A percentile compares a stretch with the other conserved stretches of the same genome.
Evolutionary conservation across 768 basidiomycete species (phyloP).

Genomic region (Mycena metata): DNA sequence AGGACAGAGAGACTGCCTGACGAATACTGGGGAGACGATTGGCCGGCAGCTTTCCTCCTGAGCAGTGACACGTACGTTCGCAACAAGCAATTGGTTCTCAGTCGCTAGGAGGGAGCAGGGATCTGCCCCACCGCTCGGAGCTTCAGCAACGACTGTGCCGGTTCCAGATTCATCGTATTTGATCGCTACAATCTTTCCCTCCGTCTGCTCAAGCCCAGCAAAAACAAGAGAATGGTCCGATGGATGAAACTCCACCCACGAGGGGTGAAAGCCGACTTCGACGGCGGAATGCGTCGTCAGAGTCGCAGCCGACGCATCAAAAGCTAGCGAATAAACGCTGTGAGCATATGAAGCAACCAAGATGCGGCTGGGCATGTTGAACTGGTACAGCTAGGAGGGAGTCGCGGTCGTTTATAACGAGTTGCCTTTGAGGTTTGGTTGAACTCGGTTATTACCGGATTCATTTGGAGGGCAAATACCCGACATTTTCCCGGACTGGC

Average conservation of each 20-base stretch:
- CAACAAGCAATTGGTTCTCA: constrained; percentile 71
- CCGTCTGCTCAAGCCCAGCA: constrained; percentile 73
- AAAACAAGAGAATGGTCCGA: constrained; percentile 70
- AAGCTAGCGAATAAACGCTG: constrained; percentile 72
- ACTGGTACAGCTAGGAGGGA: constrained; percentile 14
- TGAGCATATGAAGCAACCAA: constrained; percentile 77
- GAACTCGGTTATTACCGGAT: no score
- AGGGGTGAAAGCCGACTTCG: constrained; percentile 73
- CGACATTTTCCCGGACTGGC: constrained; percentile 24
- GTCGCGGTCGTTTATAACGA: background rate
- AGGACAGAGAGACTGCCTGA: constrained; percentile 71
- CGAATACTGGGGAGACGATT: constrained; percentile 66
- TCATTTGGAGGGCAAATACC: background rate
- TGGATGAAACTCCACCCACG: constrained; percentile 81
- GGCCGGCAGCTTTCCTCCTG: constrained; percentile 1
- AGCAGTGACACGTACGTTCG: constrained; percentile 70
- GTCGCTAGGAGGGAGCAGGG: constrained; percentile 76
- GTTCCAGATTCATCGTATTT: constrained; percentile 68
- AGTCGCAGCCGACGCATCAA: constrained; percentile 61
- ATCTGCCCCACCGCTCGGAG: constrained; percentile 68
- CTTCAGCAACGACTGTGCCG: constrained; percentile 63
- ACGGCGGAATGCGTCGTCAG: constrained; percentile 61
- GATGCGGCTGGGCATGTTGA: constrained; percentile 60
- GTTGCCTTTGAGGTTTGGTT: no score
- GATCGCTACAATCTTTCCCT: constrained; percentile 75